Percentiles rank a stretch among this genome's conserved stretches.
Conservation (phyloP, 1,139 yeast species). For the Yamadazyma aaseri region DNA sequence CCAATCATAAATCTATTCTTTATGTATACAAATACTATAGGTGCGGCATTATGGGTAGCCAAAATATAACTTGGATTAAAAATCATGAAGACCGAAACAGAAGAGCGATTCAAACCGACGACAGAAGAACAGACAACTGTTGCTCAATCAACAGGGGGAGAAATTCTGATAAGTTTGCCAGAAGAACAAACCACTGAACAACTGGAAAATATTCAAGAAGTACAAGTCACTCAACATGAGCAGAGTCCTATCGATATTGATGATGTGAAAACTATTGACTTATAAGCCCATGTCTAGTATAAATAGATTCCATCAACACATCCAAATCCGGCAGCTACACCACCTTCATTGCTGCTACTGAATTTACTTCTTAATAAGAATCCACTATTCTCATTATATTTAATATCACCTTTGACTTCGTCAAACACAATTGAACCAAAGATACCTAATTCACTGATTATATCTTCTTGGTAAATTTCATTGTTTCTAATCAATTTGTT, state of each 20-base stretch:
- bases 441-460: slow-evolving; percentile 86
- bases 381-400: slow-evolving; percentile 70
- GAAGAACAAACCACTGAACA: too few relatives aligned
- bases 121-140: neutral
- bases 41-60: slow-evolving; percentile 73
- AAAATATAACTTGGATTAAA: slow-evolving; percentile 23
- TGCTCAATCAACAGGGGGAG: neutral
- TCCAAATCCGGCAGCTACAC: slow-evolving; percentile 98
- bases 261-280: neutral
- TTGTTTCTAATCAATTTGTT: slow-evolving; percentile 74
- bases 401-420: slow-evolving; percentile 53
- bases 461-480: slow-evolving; percentile 59
- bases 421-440: slow-evolving; percentile 84
- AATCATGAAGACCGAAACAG: neutral
- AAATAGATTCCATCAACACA: slow-evolving; percentile 79
- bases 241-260: slow-evolving; percentile 2
- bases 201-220: too few relatives aligned
- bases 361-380: slow-evolving; percentile 87
- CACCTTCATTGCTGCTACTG: slow-evolving; percentile 89
- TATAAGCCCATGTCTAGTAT: slow-evolving; percentile 8
- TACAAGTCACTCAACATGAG: too few relatives aligned
- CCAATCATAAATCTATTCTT: slow-evolving; percentile 63
- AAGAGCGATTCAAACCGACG: neutral
- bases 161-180: neutral
- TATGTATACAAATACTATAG: slow-evolving; percentile 64